Evolutionary conservation across 768 basidiomycete species (phyloP), one percentile per base, ranked within the genome.

Genomic region (Porpolomopsis calyptriformis): DNA sequence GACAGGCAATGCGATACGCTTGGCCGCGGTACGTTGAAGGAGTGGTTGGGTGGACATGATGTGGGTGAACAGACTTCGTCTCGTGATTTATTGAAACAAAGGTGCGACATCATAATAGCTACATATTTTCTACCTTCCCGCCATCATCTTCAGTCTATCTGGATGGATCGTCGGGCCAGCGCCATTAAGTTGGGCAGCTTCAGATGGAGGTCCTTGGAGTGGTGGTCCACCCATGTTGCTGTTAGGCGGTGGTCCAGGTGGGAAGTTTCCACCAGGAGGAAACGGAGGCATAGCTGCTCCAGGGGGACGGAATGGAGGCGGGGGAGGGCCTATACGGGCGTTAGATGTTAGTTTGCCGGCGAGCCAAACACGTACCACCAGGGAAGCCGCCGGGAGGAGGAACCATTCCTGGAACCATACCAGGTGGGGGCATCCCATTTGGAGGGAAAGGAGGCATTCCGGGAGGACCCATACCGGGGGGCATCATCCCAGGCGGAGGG

Each of bases 41-140:
- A 98, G 78, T 22, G 96, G 96, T 63, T 98, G 96, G 37, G 91
- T 96, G 14, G 96, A 98, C 96, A 97, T 99, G 55, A 29, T 25
- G 51, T 45, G 47, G 41, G 37, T 43, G 45, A 42, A 46, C 45
- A 39, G 26, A 18, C 33, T 14, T 34, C 14, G 14, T 3, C 10
- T 14, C 4, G 4, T 34, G 9, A 38, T 38, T 38, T 16, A 22
- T 8, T n/a, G n/a, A n/a, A n/a, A 38, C 37, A 18, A 38, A 22
- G 8, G 37, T 16, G 37, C 7, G 25, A 43, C 8, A 27, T 22
- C 14, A 25, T 23, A 19, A 29, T 3, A 12, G 10, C n/a, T 18
- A 20, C 35, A 33, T 18, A 27, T 40, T 11, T 3, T 43, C 24
- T 36, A 46, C 37, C 45, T 46, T 20, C 47, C 41, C 3, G 62